phyloP scores from a whole-genome alignment of 148 eudicot genomes.

The Silene uniflora region DNA sequence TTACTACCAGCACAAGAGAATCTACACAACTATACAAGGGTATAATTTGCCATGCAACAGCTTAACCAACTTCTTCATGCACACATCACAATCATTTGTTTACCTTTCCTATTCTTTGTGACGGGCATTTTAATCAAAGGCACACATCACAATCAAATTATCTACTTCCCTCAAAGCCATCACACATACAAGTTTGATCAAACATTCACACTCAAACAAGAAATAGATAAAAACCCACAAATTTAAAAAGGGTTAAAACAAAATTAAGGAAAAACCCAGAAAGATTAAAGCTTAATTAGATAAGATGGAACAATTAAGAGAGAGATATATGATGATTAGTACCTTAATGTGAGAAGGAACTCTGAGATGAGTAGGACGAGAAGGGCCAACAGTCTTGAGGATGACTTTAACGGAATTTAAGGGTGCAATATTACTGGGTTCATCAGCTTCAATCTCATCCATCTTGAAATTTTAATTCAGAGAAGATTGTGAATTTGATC shows the following conservation, averaged over 20 bases:
- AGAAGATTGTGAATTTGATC: conserved; percentile 6
- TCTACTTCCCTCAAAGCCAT: too few relatives aligned
- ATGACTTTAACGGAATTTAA: conserved; percentile 44
- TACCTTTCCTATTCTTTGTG: too few relatives aligned
- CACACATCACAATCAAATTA: neutral
- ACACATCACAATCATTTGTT: neutral
- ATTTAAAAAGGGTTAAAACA: neutral
- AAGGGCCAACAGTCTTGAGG: conserved; percentile 72
- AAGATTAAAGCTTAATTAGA: neutral
- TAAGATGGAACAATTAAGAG: neutral
- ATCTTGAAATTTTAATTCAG: conserved; percentile 19
- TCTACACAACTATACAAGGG: too few relatives aligned
- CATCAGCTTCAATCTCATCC: conserved; percentile 39
- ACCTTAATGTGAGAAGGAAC: conserved; percentile 67
- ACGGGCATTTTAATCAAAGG: too few relatives aligned
- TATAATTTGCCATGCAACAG: neutral
- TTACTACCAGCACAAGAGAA: neutral
- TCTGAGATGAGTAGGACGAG: conserved; percentile 60
- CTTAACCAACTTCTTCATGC: neutral
- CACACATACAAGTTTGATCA: neutral
- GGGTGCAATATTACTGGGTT: conserved; percentile 15
- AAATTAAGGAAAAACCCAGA: neutral
- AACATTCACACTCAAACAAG: neutral
- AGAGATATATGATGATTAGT: neutral
- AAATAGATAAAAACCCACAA: neutral